Evolutionary conservation across 2,329 filamentous ascomycete genomes (phyloP).

Genomic region (Thielaviopsis populi): DNA sequence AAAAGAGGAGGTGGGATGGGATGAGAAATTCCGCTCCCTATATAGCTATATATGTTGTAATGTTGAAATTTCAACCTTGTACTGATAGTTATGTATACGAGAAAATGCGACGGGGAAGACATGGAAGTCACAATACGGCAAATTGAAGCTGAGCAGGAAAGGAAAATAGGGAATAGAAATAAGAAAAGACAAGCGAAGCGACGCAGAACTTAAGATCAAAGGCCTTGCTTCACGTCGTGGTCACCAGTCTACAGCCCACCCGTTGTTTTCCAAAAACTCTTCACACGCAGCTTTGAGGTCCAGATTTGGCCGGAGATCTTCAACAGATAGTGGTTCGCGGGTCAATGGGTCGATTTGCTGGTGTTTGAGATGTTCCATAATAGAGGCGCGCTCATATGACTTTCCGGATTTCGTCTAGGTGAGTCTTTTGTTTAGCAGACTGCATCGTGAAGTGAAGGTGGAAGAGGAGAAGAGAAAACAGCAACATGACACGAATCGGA

Average conservation of each 20-base stretch:
- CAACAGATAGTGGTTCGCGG: slow-evolving; percentile 50
- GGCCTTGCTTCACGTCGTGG: too few species aligned
- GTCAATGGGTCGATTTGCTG: slow-evolving; percentile 70
- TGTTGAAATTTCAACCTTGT: too few species aligned
- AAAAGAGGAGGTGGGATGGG: too few species aligned
- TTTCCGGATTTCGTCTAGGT: slow-evolving; percentile 69
- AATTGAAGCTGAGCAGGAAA: background rate
- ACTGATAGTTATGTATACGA: too few species aligned
- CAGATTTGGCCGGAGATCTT: slow-evolving; percentile 68
- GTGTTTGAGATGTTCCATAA: slow-evolving; percentile 71
- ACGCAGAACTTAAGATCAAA: background rate
- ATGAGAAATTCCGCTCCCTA: too few species aligned
- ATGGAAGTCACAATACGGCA: background rate
- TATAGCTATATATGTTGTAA: too few species aligned
- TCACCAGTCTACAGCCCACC: slow-evolving; percentile 86
- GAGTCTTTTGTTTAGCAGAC: slow-evolving; percentile 17
- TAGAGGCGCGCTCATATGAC: slow-evolving; percentile 74
- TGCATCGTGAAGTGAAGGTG: background rate
- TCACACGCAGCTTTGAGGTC: slow-evolving; percentile 68
- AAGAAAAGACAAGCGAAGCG: background rate
- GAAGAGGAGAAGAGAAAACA: background rate
- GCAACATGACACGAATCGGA: background rate
- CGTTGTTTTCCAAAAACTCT: slow-evolving; percentile 73
- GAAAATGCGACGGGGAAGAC: too few species aligned
- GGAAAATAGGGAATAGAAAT: background rate